Base-by-base conservation (phyloP, 305 asterid genomes). In the Fraxinus dipetala region DNA sequence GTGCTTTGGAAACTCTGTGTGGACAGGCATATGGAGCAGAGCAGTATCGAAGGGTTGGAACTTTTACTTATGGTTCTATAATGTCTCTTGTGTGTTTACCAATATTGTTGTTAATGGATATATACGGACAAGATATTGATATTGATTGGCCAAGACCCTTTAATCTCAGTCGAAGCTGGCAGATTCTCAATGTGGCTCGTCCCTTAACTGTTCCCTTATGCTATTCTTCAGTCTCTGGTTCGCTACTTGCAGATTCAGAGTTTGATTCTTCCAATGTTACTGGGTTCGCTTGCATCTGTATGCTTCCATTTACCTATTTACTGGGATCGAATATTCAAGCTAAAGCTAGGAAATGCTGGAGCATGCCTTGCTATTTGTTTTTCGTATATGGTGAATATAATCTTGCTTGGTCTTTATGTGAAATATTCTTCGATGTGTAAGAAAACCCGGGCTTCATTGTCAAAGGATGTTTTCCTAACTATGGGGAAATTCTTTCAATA, bases 21-120 rank as follows among this genome's bases (percentile, higher is more conserved):
- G 89, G 90, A 31, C 90, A 88, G 61, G 90, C 90, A 8, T 84
- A 82, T 18, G 90, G 89, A 84, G 90, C 86, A n/a, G 77, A 22
- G 54, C 85, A 85, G n/a, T 80, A 84, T 61, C 79, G 28, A 1
- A 84, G 56, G 72, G 85, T 88, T 0, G 90, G 89, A 35, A 80
- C 82, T 18, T 86, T 77, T 35, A 85, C 87, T 31, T 88, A 80
- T 59, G 59, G 83, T 59, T 80, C 87, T n/a, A 56, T 85, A 18
- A 54, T 84, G 84, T 73, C 80, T 88, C 24, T 34, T 80, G 81
- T 72, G 13, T 86, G 81, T 16, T 20, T 88, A 67, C 89, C 87
- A 0, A 74, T 88, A 28, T 78, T 82, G 1, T 9, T 80, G 22
- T 38, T 86, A 38, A 31, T 88, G 89, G 86, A 28, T 85, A 0